phyloP scores from a whole-genome alignment of 352 stramenopile genomes.

The Globisporangium okanoganense region DNA sequence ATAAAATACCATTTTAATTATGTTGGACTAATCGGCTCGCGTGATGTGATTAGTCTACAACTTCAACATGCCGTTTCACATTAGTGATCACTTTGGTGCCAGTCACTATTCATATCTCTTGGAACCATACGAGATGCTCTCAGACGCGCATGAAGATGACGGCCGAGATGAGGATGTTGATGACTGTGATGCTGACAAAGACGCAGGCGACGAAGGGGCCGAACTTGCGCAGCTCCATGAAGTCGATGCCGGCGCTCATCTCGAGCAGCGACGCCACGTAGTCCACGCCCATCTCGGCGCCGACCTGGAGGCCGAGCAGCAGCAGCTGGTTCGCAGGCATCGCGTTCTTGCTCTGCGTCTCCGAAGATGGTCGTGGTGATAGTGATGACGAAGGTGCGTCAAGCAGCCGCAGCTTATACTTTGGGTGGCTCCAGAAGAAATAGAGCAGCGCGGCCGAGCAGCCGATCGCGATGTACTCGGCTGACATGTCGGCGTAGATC shows the following conservation, averaged over 20 bases:
- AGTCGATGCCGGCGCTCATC: conserved; percentile 23
- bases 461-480: conserved; percentile 44
- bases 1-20: too few species aligned
- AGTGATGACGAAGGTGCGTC: background rate
- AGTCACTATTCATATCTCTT: too few species aligned
- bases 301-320: conserved; percentile 16
- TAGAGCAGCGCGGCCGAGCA: conserved; percentile 26
- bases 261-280: conserved; percentile 24
- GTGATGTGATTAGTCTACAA: too few species aligned
- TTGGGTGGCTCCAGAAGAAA: conserved; percentile 26
- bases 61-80: too few species aligned
- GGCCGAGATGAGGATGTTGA: conserved; percentile 32
- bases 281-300: conserved; percentile 21
- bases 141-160: conserved; percentile 15
- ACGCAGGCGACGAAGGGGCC: conserved; percentile 22
- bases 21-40: too few species aligned
- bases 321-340: conserved; percentile 12
- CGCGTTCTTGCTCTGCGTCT: background rate
- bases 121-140: too few species aligned
- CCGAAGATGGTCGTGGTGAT: too few species aligned
- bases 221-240: conserved; percentile 20
- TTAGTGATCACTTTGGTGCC: too few species aligned
- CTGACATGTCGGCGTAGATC: conserved; percentile 28
- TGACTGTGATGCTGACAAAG: conserved; percentile 23
- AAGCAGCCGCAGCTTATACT: conserved; percentile 20